Conservation (phyloP, 2,329 filamentous ascomycete genomes). For the Curvularia sp. region DNA sequence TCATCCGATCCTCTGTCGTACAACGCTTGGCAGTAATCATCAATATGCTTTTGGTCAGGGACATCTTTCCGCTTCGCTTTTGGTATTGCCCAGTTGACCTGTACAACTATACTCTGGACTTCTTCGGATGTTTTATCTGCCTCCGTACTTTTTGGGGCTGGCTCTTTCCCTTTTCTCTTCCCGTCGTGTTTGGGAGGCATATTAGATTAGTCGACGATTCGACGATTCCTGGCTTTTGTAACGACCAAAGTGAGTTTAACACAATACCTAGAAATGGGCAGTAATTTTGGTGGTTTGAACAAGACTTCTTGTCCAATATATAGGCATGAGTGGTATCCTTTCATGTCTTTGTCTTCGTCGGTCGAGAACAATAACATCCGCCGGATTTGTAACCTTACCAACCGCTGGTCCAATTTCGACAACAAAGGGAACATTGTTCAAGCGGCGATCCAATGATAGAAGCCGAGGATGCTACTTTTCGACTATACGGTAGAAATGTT, state of each 20-base stretch:
- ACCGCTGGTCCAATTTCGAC: background rate
- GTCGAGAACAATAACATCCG: background rate
- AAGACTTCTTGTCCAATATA: background rate
- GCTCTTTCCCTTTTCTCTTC: background rate
- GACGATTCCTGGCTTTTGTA: background rate
- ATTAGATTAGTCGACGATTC: background rate
- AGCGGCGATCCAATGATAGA: background rate
- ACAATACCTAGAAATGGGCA: background rate
- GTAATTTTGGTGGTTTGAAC: background rate
- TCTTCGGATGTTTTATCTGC: background rate
- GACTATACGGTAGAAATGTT: background rate
- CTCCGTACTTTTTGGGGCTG: background rate
- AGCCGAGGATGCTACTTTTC: background rate
- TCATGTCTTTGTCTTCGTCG: conserved; percentile 4
- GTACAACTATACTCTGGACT: background rate
- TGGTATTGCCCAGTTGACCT: conserved; percentile 12
- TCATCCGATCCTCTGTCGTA: conserved; percentile 5
- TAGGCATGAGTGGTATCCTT: background rate
- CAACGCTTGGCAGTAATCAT: conserved; percentile 11
- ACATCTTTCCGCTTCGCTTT: conserved; percentile 2
- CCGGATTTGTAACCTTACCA: conserved; percentile 1
- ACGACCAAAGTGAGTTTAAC: background rate
- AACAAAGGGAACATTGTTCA: conserved; percentile 4
- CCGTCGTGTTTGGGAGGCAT: conserved; percentile 8
- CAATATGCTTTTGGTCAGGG: background rate